These are phyloP conservation scores for Fusarium tjaetaba DNA, from an alignment of 2,329 filamentous ascomycete genomes.

Conservation along the genomic window DNA sequence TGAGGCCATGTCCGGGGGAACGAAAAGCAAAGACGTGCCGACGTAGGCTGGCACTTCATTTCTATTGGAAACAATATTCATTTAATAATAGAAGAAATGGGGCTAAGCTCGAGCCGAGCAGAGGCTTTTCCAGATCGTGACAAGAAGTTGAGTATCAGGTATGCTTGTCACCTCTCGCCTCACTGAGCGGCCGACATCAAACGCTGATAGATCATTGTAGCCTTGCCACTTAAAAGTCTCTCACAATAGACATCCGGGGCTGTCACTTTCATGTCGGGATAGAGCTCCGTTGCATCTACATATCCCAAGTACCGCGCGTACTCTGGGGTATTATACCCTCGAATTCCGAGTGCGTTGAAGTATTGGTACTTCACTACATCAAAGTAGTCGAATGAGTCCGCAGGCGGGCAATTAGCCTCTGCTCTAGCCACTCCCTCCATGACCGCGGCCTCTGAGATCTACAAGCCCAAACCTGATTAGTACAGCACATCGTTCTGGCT, in stretches of 20 bases:
- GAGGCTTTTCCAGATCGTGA: not conserved
- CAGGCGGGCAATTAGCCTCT: conserved; percentile 6
- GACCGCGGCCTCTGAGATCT: not conserved
- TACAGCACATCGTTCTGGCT: not conserved
- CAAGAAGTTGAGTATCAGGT: not conserved
- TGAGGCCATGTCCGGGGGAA: fast-evolving
- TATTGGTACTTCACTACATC: not conserved
- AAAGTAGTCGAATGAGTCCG: not conserved
- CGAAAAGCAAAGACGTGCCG: not conserved
- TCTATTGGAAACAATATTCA: not conserved
- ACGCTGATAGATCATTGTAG: not conserved
- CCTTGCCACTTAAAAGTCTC: not conserved
- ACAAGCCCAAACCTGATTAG: not conserved
- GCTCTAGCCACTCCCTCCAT: not conserved
- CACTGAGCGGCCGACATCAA: not conserved
- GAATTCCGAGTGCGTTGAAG: not conserved
- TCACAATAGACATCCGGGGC: not conserved
- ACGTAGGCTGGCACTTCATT: not conserved
- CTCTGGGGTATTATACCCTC: not conserved
- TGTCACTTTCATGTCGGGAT: not conserved
- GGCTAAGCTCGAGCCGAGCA: not conserved
- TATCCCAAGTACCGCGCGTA: not conserved
- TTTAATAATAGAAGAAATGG: not conserved
- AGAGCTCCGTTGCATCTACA: not conserved
- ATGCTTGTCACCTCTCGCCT: not conserved